Evolutionary conservation across 139 green algal genomes (phyloP), one percentile per base, ranked within the genome.

Genomic region (Picochlorum sp.): DNA sequence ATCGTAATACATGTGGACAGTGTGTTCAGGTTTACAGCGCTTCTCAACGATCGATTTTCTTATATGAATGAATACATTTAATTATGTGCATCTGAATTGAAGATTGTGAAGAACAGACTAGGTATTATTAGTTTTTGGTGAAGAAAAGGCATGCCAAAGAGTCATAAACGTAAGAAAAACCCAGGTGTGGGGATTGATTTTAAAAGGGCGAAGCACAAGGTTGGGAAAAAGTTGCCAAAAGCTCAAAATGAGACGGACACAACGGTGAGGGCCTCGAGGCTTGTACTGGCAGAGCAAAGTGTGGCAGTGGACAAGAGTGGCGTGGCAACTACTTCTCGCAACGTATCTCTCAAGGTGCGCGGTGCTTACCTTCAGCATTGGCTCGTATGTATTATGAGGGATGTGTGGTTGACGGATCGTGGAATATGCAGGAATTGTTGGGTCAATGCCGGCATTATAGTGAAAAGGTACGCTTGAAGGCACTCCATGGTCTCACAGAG

Each of bases 211-310:
- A 94, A 93, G 71, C 79, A 82, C 70, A 92, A 90, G 67, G 81
- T 92, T 11, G 89, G 89, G 4, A 91, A 87, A 67, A 90, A 86
- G 69, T 74, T 96, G 21, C 71, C 80, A 2, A 82, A 78, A 55
- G 88, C 88, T 0, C 57, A 83, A 24, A 96, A 95, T 77, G 83
- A 82, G 15, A 96, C 89, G 0, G 70, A 89, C 58, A 92, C 81
- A 1, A 84, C 66, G 59, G 80, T 93, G 65, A 75, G 75, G 34
- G 74, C 83, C 1, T 60, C 59, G 2, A 71, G 62, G 50, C 90
- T 96, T 67, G 83, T 77, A 57, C 64, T 96, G 44, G 75, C 86
- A 0, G 77, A 69, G 45, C 88, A 95, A 60, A 75, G 49, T 15
- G 60, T 80, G 10, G 59, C 63, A 3, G 65, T 76, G 6, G 85